Base-by-base conservation (phyloP, 148 eudicot species). In the Rhododendron simsii region DNA sequence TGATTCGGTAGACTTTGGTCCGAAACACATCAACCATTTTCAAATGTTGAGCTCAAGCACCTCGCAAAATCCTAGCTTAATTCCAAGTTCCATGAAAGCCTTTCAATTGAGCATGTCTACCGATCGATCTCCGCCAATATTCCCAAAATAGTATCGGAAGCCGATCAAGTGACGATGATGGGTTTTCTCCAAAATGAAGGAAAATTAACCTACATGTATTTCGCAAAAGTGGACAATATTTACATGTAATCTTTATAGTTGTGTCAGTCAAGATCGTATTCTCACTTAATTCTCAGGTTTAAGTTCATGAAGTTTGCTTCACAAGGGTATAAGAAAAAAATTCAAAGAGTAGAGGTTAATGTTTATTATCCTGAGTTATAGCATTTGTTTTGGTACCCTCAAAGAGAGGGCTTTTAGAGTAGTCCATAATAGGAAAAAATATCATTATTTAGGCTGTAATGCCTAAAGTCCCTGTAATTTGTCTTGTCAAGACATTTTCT, bases 31-130 rank as follows among this genome's bases (percentile, higher is more conserved):
- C 50, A 87, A 87, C 78, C 86, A 84, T 13, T 80, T 87, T 74
- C 91, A 87, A 71, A 87, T 87, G 89, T 28, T 87, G 73, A 80
- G 88, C 79, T 85, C 89, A 23, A 47, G 50, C 1, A 71, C 41
- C 75, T 81, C 87, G 23, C 86, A 86, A 57, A 80, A 80, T 59
- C 85, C 90, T 48, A 33, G 21, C 41, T 69, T 30, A 30, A 30
- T 55, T 67, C 55, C 87, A 78, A 87, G 37, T 82, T 83, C 87
- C 41, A 55, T 84, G 83, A 85, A 59, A 73, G 63, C 57, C 74
- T 71, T 30, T 33, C 76, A 71, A 71, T 33, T 33, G 9, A 71
- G 76, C 76, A 71, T 71, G 41, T 30, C 76, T 30, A 20, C 76
- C 21, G 33, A 71, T 30, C 21, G 33, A 71, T 30, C 41, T 71